Evolutionary conservation across 176 grass and related monocot genomes (phyloP), one percentile per base, ranked within the genome.

Genomic region (Microstegium vimineum): DNA sequence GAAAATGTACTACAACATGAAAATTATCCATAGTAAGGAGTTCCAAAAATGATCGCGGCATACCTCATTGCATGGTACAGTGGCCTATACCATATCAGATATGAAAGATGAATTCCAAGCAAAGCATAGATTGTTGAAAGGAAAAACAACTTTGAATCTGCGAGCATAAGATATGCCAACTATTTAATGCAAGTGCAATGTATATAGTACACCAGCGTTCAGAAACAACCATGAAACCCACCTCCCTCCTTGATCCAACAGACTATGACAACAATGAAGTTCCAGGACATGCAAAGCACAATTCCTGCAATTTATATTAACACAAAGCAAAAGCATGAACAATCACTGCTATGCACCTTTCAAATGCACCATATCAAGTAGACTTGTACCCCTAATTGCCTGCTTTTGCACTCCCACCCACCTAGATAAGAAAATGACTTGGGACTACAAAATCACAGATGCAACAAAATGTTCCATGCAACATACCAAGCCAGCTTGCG

Each of bases 201-300:
- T 17, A 88, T 9, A 20, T 23, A 36, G 62, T 4, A 74, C 9
- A 47, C 8, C 62, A n/a, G 8, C 32, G 36, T 35, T 81, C 25
- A 36, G 15, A 65, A 18, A 45, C 12, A 63, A 38, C 28, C 35
- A 73, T 63, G 71, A 77, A 74, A 78, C 74, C 9, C 69, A 99
- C 93, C 96, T 93, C 91, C 96, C 61, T 94, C 96, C 92, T 84
- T 95, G 84, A 99, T 93, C 93, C 93, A 99, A 74, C 93, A 99
- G 79, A 93, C 86, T 77, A 90, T 91, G 73, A 99, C 96, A 62
- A 89, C 96, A 71, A 99, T 77, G 37, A 99, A 88, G 83, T 99
- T 99, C 89, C 89, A 99, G 16, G 76, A 89, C 61, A 99, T 79
- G 47, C 96, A 99, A 40, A 95, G 85, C 73, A 99, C 82, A 61